phyloP scores from a whole-genome alignment of 192 early-diverging fungal species.

The Lunasporangiospora selenospora region DNA sequence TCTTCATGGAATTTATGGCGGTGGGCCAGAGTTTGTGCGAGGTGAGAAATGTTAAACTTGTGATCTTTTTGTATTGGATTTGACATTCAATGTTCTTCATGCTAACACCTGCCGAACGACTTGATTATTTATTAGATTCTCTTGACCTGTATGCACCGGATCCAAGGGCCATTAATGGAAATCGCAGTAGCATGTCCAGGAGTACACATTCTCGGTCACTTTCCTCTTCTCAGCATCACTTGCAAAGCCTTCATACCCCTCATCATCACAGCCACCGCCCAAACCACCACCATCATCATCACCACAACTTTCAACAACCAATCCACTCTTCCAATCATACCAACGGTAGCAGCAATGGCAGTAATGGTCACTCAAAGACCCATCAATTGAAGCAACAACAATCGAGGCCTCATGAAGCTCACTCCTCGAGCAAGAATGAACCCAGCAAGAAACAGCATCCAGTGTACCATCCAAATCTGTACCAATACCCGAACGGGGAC shows the following conservation, averaged over 20 bases:
- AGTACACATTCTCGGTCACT: too few relatives aligned
- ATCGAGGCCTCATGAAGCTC: too few relatives aligned
- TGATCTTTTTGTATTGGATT: background rate
- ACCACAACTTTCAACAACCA: background rate
- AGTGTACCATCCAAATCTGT: too few relatives aligned
- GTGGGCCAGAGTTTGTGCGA: slow-evolving; percentile 49
- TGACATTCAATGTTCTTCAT: background rate
- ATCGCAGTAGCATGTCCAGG: too few relatives aligned
- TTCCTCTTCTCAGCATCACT: too few relatives aligned
- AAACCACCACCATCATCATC: slow-evolving; percentile 1
- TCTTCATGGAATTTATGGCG: slow-evolving; percentile 45
- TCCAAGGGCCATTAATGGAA: slow-evolving; percentile 2
- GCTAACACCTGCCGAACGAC: background rate
- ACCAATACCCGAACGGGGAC: slow-evolving; percentile 6
- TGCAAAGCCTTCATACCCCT: background rate
- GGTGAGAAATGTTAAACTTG: slow-evolving; percentile 13
- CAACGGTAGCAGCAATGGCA: too few relatives aligned
- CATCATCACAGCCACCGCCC: slow-evolving; percentile 1
- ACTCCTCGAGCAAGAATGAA: too few relatives aligned
- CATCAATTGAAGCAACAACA: too few relatives aligned
- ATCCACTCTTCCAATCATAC: too few relatives aligned
- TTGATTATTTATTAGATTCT: slow-evolving; percentile 8
- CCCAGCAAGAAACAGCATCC: too few relatives aligned
- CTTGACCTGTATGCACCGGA: slow-evolving; percentile 43
- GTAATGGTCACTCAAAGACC: too few relatives aligned